Conservation (phyloP, 208 protist species). For the Leishmania tarentolae region DNA sequence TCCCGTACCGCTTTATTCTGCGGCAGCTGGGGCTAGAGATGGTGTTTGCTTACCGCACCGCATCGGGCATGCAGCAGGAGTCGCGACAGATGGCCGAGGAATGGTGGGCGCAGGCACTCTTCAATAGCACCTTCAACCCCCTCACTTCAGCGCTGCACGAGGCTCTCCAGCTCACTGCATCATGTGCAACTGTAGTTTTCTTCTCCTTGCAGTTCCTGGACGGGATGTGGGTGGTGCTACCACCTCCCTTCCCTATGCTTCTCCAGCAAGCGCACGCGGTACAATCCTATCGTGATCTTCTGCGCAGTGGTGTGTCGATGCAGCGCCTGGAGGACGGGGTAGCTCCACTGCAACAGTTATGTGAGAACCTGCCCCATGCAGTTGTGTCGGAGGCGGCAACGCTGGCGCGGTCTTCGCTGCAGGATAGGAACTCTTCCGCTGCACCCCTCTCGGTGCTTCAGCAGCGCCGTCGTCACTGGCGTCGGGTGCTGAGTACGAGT, state of each 20-base stretch:
- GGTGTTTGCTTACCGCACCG: slow-evolving; percentile 61
- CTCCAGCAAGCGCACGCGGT: slow-evolving; percentile 11
- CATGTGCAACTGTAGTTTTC: slow-evolving; percentile 21
- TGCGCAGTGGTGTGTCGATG: slow-evolving; percentile 22
- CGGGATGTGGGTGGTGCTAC: background rate
- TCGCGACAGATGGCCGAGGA: slow-evolving; percentile 36
- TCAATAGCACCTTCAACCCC: slow-evolving; percentile 40
- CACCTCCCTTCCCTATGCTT: background rate
- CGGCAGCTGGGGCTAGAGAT: slow-evolving; percentile 71
- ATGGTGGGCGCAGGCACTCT: slow-evolving; percentile 35
- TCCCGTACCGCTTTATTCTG: slow-evolving; percentile 54
- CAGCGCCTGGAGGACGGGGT: slow-evolving; percentile 22
- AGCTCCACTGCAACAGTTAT: slow-evolving; percentile 30
- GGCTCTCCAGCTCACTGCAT: slow-evolving; percentile 11
- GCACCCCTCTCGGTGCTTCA: slow-evolving; percentile 1
- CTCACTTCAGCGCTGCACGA: slow-evolving; percentile 35
- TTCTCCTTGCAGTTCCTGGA: slow-evolving; percentile 1
- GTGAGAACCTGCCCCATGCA: slow-evolving; percentile 28
- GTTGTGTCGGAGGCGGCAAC: slow-evolving; percentile 15
- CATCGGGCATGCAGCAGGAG: slow-evolving; percentile 33
- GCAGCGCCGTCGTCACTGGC: slow-evolving; percentile 26
- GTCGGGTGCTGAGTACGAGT: background rate
- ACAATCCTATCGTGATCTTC: slow-evolving; percentile 7
- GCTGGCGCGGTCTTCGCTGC: background rate
- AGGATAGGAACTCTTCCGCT: background rate